Evolutionary conservation across 1,284 basidiomycete species (phyloP), one percentile per base, ranked within the genome.

Genomic region (Lentinus polychrous): DNA sequence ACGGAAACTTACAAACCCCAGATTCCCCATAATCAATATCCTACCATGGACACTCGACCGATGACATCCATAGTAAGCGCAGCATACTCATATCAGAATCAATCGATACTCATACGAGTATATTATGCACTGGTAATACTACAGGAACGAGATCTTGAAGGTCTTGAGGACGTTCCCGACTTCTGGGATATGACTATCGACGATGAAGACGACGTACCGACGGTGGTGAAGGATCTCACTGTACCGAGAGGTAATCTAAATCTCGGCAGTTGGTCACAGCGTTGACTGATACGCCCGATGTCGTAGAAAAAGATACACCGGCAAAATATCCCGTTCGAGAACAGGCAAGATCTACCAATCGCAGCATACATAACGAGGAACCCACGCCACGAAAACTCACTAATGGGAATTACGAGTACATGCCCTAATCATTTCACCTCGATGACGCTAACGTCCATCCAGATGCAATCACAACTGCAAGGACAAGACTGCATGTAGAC

Each of bases 401-500:
- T 0, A 76, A 78, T 52, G 78, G 78, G 6, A 78, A 73, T 48
- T 79, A 70, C 51, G 65, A 72, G 86, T 86, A 56, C 56, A 70
- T 49, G 3, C 24, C 32, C 14, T 31, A 37, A 39, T 8, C 32
- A n/a, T 10, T 34, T 36, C 43, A 14, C 15, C 12, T 10, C 22
- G 38, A 22, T 36, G 14, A 24, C 15, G 27, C 45, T 38, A 17
- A 32, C 14, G n/a, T 20, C 31, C 32, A 34, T n/a, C 15, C 45
- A 89, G 86, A 49, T 91, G 88, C 57, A 86, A 86, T 55, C 88
- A 91, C 57, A 51, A 71, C n/a, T 91, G 88, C 70, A 87, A 83
- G 59, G 79, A 88, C 58, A 91, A 90, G 63, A 67, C 68, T 2
- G 73, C 70, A 40, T 91, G 88, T 59, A 75, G 81, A 22, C 87